phyloP scores from a whole-genome alignment of 1,139 yeast genomes.

The Candida frijolesensis region DNA sequence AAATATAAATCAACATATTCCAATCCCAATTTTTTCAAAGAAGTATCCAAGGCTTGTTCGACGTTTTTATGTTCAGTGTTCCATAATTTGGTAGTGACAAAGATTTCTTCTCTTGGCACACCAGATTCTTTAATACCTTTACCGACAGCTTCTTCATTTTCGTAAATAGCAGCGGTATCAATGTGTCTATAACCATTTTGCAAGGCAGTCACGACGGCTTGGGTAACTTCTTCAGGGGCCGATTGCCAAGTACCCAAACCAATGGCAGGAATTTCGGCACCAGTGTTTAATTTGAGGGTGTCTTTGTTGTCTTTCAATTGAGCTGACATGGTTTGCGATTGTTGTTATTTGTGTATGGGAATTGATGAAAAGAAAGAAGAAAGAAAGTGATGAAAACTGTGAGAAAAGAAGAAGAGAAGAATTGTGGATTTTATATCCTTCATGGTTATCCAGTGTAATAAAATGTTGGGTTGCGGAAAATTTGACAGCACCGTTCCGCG shows the following conservation, averaged over 20 bases:
- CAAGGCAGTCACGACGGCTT: constrained; percentile 64
- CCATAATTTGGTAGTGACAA: constrained; percentile 83
- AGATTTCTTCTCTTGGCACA: constrained; percentile 69
- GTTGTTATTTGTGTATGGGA: background rate
- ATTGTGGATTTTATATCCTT: background rate
- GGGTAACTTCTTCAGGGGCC: constrained; percentile 55
- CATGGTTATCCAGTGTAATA: background rate
- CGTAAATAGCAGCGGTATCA: constrained; percentile 73
- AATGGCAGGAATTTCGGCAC: constrained; percentile 63
- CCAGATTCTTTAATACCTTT: constrained; percentile 63
- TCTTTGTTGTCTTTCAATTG: constrained; percentile 20
- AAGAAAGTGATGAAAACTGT: background rate
- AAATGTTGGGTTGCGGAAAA: background rate
- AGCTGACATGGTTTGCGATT: constrained; percentile 15
- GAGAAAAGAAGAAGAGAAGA: background rate
- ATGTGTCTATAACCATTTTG: constrained; percentile 76
- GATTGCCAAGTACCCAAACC: constrained; percentile 86
- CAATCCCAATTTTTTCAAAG: constrained; percentile 66
- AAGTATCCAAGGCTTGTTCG: constrained; percentile 57
- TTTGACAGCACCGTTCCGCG: too few species aligned
- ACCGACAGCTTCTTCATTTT: constrained; percentile 72
- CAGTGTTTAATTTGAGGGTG: constrained; percentile 56
- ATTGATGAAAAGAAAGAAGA: background rate
- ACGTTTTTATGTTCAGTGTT: constrained; percentile 64
- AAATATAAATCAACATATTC: constrained; percentile 84